Evolutionary conservation across 2,329 filamentous ascomycete genomes (phyloP).

Genomic region (Colletotrichum scovillei): DNA sequence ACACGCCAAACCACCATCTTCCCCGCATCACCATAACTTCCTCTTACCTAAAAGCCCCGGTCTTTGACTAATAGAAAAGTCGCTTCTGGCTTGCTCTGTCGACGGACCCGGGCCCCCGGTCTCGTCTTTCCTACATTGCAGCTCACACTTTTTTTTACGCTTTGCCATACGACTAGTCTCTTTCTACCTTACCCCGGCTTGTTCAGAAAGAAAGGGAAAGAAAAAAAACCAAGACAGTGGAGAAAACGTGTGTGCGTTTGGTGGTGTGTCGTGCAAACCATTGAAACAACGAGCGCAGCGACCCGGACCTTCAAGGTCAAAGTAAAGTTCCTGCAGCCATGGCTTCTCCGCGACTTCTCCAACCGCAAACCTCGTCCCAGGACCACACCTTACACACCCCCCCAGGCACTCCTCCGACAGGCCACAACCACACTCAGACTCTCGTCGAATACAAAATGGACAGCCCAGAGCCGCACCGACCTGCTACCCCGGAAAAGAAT

Average conservation of each 20-base stretch:
- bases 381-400: slow-evolving; percentile 49
- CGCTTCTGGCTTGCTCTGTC: slow-evolving; percentile 29
- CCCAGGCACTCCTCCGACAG: slow-evolving; percentile 44
- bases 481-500: slow-evolving; percentile 47
- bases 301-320: slow-evolving; percentile 30
- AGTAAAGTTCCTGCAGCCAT: slow-evolving; percentile 35
- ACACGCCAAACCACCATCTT: slow-evolving; percentile 43
- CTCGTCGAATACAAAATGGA: slow-evolving; percentile 43
- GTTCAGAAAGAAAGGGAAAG: not conserved
- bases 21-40: slow-evolving; percentile 54
- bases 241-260: slow-evolving; percentile 19
- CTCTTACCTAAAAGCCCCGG: slow-evolving; percentile 58
- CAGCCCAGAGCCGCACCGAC: slow-evolving; percentile 39
- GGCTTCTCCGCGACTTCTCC: slow-evolving; percentile 31
- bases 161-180: not conserved
- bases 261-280: slow-evolving; percentile 32
- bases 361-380: slow-evolving; percentile 39
- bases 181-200: not conserved
- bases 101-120: slow-evolving; percentile 25
- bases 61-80: slow-evolving; percentile 60
- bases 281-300: slow-evolving; percentile 34
- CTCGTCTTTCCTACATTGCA: slow-evolving; percentile 34
- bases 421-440: slow-evolving; percentile 26
- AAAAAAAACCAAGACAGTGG: slow-evolving; percentile 3
- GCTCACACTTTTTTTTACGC: not conserved